Percentiles rank a stretch among this genome's conserved stretches.
These are phyloP conservation scores for Didymella segeticola DNA, from an alignment of 2,329 filamentous ascomycete genomes.

Conservation along the genomic window DNA sequence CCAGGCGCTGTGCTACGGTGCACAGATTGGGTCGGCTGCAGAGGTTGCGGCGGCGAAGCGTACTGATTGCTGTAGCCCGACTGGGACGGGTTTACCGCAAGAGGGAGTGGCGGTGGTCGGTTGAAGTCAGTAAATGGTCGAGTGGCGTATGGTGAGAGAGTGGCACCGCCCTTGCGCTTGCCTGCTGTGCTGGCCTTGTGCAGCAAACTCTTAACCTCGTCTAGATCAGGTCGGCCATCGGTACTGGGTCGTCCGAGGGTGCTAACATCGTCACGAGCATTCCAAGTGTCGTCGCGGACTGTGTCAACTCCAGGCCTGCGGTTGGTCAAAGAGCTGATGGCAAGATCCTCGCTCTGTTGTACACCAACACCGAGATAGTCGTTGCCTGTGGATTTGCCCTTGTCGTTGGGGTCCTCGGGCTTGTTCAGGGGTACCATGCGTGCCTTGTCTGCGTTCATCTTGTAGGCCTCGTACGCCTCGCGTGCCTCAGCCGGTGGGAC, in stretches of 20 bases:
- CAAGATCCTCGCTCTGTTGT: constrained; percentile 41
- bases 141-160: constrained; percentile 31
- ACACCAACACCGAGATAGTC: constrained; percentile 43
- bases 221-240: constrained; percentile 52
- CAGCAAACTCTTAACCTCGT: constrained; percentile 56
- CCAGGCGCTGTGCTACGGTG: constrained; percentile 33
- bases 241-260: constrained; percentile 50
- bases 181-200: constrained; percentile 54
- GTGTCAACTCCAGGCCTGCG: constrained; percentile 53
- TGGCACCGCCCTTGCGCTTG: constrained; percentile 48
- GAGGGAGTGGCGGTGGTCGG: constrained; percentile 39
- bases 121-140: constrained; percentile 28
- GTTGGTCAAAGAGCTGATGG: constrained; percentile 54
- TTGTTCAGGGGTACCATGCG: constrained; percentile 67
- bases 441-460: constrained; percentile 63
- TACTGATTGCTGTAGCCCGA: constrained; percentile 26
- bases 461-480: constrained; percentile 62
- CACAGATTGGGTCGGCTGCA: constrained; percentile 23
- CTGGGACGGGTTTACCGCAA: constrained; percentile 31
- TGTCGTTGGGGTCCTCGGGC: constrained; percentile 32
- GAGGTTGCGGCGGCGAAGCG: constrained; percentile 26
- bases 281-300: constrained; percentile 55
- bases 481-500: constrained; percentile 73
- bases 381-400: constrained; percentile 39
- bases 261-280: constrained; percentile 48